Conservation (phyloP, 495 filamentous ascomycete genomes). For the Aspergillus cavernicola region DNA sequence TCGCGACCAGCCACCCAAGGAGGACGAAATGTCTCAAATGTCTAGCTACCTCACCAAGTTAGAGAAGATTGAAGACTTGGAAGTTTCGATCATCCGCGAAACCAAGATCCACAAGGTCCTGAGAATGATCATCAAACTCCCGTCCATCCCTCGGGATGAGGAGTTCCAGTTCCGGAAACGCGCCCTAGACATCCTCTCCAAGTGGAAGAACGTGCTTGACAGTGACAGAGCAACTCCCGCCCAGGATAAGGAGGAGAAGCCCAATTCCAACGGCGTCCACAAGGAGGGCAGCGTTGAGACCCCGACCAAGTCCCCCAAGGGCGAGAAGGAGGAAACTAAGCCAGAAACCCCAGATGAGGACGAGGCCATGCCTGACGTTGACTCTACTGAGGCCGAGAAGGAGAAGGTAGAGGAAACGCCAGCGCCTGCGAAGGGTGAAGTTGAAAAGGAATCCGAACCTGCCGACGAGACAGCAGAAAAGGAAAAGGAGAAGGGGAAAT, state of each 20-base stretch:
- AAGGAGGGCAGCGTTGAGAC: constrained; percentile 47
- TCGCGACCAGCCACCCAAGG: constrained; percentile 72
- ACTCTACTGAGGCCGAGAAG: constrained; percentile 9
- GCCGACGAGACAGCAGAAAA: constrained; percentile 18
- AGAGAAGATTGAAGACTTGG: constrained; percentile 73
- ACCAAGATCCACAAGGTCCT: constrained; percentile 96
- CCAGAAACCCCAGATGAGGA: constrained; percentile 23
- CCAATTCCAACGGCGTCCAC: constrained; percentile 48
- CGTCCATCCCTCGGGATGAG: constrained; percentile 76
- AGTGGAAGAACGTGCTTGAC: constrained; percentile 79
- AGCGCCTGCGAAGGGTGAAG: constrained; percentile 22
- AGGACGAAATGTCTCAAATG: constrained; percentile 86
- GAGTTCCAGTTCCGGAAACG: constrained; percentile 81
- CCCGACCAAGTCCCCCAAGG: constrained; percentile 34
- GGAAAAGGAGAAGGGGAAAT: constrained; percentile 5
- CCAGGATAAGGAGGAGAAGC: constrained; percentile 37
- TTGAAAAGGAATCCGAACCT: constrained; percentile 18
- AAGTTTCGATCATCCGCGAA: constrained; percentile 74
- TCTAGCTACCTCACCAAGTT: constrained; percentile 74
- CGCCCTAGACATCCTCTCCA: constrained; percentile 66
- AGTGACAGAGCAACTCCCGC: constrained; percentile 43
- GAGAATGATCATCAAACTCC: constrained; percentile 81
- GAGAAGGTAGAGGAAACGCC: constrained; percentile 25
- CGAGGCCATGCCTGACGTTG: constrained; percentile 36
- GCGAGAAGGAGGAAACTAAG: constrained; percentile 39